Evolutionary conservation across 2,329 filamentous ascomycete genomes (phyloP), one percentile per base, ranked within the genome.

Genomic region (Botrytis medusae): DNA sequence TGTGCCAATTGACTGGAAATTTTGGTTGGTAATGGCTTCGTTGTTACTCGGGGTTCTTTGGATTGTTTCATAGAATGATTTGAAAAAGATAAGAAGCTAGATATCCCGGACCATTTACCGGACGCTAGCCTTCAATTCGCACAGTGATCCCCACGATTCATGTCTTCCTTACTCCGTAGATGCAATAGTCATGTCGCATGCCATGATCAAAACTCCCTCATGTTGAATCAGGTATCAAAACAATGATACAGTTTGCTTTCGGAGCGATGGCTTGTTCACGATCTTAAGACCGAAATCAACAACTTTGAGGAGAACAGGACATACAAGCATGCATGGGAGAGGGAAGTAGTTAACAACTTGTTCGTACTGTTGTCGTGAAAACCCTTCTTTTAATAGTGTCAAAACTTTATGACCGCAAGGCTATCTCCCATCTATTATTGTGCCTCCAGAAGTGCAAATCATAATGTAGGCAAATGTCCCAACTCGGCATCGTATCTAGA

Each of bases 11-110:
- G 44, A 25, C 32, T 51, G 63, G 18, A 67, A 51, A 25, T 6
- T 20, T 40, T 5, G 25, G 48, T 29, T 68, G 48, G 48, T 25
- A n/a, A 57, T 42, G n/a, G n/a, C 34, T n/a, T 57, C n/a, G 34
- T 32, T 25, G n/a, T 42, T 16, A 57, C 48, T 65, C 44, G 63
- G 44, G 44, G 20, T 14, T 22, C 29, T 64, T 22, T 22, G 18
- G 8, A 32, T 32, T 32, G 20, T 65, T 48, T 46, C 29, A 22
- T 32, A 16, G 18, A 48, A 37, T 48, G 29, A 51, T 32, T 29
- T 32, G 65, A 57, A n/a, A 42, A 68, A 22, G 48, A n/a, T 68
- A 40, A 54, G 32, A 14, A 67, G 46, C 25, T 40, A 64, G 62
- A 46, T 67, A 22, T 29, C 22, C 64, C 32, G 64, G 46, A n/a